phyloP scores from a whole-genome alignment of 2,329 filamentous ascomycete genomes.

The Fusarium abutilonis region DNA sequence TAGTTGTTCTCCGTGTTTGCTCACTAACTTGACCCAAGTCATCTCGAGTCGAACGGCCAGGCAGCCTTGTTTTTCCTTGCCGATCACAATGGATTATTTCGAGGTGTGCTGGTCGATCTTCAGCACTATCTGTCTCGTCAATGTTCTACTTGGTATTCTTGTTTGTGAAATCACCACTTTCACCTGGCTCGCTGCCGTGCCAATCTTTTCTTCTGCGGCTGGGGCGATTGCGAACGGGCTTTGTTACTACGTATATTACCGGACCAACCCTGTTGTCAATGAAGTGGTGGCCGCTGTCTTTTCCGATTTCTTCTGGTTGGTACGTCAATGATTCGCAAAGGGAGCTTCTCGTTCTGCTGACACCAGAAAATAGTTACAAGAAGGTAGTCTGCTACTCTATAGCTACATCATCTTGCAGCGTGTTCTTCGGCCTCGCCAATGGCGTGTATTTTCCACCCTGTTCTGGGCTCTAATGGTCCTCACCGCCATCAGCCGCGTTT shows the following conservation, averaged over 20 bases:
- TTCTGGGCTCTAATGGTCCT: conserved; percentile 66
- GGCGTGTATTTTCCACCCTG: conserved; percentile 58
- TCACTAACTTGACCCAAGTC: not conserved
- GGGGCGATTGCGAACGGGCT: conserved; percentile 53
- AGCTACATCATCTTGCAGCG: conserved; percentile 63
- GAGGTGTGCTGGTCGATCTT: conserved; percentile 56
- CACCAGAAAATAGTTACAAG: conserved; percentile 49
- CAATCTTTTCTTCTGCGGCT: conserved; percentile 51
- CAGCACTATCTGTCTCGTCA: conserved; percentile 53
- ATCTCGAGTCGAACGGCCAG: not conserved
- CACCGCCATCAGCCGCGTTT: conserved; percentile 59
- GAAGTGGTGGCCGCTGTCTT: conserved; percentile 50
- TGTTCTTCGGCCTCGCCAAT: conserved; percentile 56
- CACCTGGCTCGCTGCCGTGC: conserved; percentile 50
- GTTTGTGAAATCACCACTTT: conserved; percentile 52
- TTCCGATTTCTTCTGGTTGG: conserved; percentile 55
- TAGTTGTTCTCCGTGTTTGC: not conserved
- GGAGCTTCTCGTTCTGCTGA: not conserved
- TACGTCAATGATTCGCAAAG: conserved; percentile 18
- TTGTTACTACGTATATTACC: conserved; percentile 55
- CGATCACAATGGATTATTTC: conserved; percentile 38
- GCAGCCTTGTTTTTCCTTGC: not conserved
- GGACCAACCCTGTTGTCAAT: conserved; percentile 28
- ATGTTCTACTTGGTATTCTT: conserved; percentile 52
- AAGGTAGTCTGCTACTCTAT: conserved; percentile 55